A percentile compares a stretch with the other conserved stretches of the same genome.
Conservation (phyloP, 768 basidiomycete genomes). For the Auricularia cornea region DNA sequence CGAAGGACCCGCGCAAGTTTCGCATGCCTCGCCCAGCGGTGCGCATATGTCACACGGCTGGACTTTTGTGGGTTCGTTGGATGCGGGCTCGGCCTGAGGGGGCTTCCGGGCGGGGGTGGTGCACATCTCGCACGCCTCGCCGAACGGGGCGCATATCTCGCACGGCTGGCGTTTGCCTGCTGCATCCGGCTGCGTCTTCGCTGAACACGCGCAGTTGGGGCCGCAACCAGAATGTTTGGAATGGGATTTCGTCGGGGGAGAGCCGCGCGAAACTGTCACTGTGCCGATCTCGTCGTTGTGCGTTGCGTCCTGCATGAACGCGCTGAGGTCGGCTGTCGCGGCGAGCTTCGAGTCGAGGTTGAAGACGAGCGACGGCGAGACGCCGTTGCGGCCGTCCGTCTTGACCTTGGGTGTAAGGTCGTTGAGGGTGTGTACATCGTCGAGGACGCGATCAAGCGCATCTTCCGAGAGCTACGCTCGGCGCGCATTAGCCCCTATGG, state of each 20-base stretch:
- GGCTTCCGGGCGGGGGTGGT: not conserved
- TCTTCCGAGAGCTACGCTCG: constrained; percentile 49
- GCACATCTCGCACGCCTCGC: not conserved
- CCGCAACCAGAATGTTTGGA: too few species aligned
- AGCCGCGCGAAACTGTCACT: constrained; percentile 48
- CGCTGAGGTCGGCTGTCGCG: constrained; percentile 14
- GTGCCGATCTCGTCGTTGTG: constrained; percentile 88
- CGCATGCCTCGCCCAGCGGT: too few species aligned
- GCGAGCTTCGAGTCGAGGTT: constrained; percentile 86
- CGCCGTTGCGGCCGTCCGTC: constrained; percentile 52
- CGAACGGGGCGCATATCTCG: not conserved
- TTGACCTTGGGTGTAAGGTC: constrained; percentile 81
- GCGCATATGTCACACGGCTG: too few species aligned
- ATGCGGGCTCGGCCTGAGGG: too few species aligned
- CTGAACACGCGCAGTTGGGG: too few species aligned
- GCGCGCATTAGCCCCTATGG: not conserved
- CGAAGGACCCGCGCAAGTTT: too few species aligned
- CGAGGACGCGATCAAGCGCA: constrained; percentile 71
- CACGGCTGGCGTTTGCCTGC: too few species aligned
- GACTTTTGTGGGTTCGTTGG: too few species aligned
- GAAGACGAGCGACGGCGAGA: constrained; percentile 75
- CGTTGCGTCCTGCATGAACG: constrained; percentile 15
- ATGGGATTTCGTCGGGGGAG: constrained; percentile 9
- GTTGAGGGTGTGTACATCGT: constrained; percentile 84
- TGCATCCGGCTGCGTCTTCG: not conserved